Conservation (phyloP, 2,329 filamentous ascomycete species). For the Apiospora aurea region DNA sequence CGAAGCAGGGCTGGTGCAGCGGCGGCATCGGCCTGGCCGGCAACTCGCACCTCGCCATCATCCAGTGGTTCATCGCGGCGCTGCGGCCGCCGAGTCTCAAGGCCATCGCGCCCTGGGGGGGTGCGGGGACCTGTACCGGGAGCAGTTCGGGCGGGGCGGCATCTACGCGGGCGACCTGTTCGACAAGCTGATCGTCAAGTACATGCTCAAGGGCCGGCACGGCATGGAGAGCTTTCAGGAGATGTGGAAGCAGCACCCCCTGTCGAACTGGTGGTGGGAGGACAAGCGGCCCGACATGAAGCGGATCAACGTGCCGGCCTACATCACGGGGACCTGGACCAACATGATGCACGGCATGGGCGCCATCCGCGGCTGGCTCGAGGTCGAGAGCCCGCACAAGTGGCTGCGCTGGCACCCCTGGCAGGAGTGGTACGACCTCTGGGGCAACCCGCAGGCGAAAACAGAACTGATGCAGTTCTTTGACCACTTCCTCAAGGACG, state of each 20-base stretch:
- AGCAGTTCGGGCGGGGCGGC: constrained; percentile 35
- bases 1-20: constrained; percentile 35
- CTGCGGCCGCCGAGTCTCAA: constrained; percentile 30
- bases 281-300: constrained; percentile 32
- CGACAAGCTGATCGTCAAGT: constrained; percentile 27
- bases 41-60: constrained; percentile 36
- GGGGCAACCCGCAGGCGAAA: constrained; percentile 38
- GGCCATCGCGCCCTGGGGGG: constrained; percentile 34
- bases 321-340: constrained; percentile 31
- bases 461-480: constrained; percentile 50
- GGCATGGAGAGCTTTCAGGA: constrained; percentile 29
- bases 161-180: constrained; percentile 34
- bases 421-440: constrained; percentile 55
- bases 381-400: constrained; percentile 45
- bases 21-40: constrained; percentile 35
- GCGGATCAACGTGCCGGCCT: constrained; percentile 30
- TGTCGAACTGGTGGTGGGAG: constrained; percentile 31
- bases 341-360: constrained; percentile 31
- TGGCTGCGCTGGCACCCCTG: constrained; percentile 46
- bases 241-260: constrained; percentile 29
- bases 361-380: constrained; percentile 41
- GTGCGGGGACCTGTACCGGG: constrained; percentile 34
- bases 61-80: constrained; percentile 37
- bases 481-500: constrained; percentile 49
- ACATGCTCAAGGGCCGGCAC: constrained; percentile 26